Conservation (phyloP, 2,329 filamentous ascomycete genomes). For the Aureobasidium melanogenum region DNA sequence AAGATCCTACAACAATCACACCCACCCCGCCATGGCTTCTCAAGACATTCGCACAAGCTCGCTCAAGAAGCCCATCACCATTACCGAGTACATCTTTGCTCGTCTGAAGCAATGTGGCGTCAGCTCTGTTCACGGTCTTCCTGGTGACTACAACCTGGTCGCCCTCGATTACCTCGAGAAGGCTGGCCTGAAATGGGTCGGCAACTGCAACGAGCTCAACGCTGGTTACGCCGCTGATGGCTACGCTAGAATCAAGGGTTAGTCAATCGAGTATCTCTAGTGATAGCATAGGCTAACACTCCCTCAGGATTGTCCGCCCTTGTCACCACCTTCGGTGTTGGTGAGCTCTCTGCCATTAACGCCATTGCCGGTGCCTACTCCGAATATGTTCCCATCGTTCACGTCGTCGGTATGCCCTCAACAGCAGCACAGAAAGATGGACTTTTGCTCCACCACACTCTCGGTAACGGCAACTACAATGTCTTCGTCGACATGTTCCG, state of each 20-base stretch:
- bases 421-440: slow-evolving; percentile 32
- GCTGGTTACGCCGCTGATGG: slow-evolving; percentile 41
- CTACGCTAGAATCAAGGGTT: slow-evolving; percentile 38
- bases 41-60: slow-evolving; percentile 11
- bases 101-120: slow-evolving; percentile 37
- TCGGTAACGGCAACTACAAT: slow-evolving; percentile 27
- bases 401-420: slow-evolving; percentile 39
- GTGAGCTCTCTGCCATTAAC: slow-evolving; percentile 40
- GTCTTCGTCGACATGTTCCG: slow-evolving; percentile 53
- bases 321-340: slow-evolving; percentile 40
- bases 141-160: slow-evolving; percentile 30
- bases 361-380: slow-evolving; percentile 40
- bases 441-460: slow-evolving; percentile 38
- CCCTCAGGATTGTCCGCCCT: slow-evolving; percentile 29
- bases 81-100: slow-evolving; percentile 27
- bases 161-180: slow-evolving; percentile 27
- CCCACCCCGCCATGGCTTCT: not conserved
- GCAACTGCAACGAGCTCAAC: slow-evolving; percentile 54
- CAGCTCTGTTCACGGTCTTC: slow-evolving; percentile 38
- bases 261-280: not conserved
- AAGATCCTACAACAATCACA: not conserved
- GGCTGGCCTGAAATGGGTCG: slow-evolving; percentile 48
- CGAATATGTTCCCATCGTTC: slow-evolving; percentile 39
- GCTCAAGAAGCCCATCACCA: slow-evolving; percentile 10
- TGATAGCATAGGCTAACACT: not conserved